Evolutionary conservation across 2,329 filamentous ascomycete species (phyloP).

Genomic region (Pezicula neosporulosa): DNA sequence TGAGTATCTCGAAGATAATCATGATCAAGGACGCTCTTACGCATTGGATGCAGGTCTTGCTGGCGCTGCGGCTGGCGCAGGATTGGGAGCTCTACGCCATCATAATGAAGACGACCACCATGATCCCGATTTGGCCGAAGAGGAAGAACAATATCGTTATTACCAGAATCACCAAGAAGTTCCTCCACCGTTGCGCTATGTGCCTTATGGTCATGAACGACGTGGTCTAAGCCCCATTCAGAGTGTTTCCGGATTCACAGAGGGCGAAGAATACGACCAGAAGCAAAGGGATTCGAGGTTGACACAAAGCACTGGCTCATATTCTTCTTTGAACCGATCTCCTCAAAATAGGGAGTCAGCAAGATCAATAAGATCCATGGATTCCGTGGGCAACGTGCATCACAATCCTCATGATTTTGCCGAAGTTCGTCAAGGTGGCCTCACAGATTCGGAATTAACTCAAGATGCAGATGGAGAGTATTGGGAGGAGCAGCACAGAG

Average conservation of each 20-base stretch:
- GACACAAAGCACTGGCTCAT: conserved; percentile 48
- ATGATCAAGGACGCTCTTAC: conserved; percentile 21
- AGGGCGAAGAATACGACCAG: conserved; percentile 59
- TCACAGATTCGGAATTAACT: conserved; percentile 42
- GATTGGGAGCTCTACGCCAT: conserved; percentile 35
- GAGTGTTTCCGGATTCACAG: conserved; percentile 83
- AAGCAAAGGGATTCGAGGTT: conserved; percentile 54
- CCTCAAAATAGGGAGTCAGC: conserved; percentile 46
- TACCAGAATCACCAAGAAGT: conserved; percentile 50
- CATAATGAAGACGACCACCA: conserved; percentile 22
- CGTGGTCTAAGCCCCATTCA: conserved; percentile 84
- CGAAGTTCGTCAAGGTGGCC: conserved; percentile 27
- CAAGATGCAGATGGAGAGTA: conserved; percentile 29
- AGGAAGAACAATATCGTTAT: conserved; percentile 34
- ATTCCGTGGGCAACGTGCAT: conserved; percentile 23
- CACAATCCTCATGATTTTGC: conserved; percentile 28
- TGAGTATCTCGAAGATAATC: conserved; percentile 9
- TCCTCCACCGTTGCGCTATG: conserved; percentile 59
- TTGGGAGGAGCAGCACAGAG: conserved; percentile 29
- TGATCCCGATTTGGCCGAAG: conserved; percentile 22
- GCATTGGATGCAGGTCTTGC: conserved; percentile 20
- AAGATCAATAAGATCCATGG: conserved; percentile 46
- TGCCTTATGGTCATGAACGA: conserved; percentile 65
- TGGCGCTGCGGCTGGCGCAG: conserved; percentile 30
- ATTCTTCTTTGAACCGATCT: conserved; percentile 61